Evolutionary conservation across 1,284 basidiomycete species (phyloP).

Genomic region (Ceratobasidium sp.): DNA sequence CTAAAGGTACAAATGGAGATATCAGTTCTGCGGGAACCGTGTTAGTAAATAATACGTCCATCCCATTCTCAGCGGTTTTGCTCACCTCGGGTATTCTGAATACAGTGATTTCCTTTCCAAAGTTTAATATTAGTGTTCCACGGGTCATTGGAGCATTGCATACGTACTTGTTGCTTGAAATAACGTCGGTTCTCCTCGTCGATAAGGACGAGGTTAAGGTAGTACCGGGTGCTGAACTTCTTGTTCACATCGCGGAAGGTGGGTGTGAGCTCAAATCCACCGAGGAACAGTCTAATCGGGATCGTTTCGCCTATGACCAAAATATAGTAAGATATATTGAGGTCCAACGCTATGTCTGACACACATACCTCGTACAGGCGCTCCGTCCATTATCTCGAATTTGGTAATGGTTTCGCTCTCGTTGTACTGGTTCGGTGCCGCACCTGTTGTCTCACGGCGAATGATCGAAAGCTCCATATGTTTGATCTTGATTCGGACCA

Average conservation of each 20-base stretch:
- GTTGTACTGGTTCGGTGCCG: constrained; percentile 98
- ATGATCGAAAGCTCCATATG: constrained; percentile 99
- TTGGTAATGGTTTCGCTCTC: constrained; percentile 99
- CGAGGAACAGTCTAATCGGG: constrained; percentile 96
- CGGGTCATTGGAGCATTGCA: neutral
- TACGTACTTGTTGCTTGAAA: constrained; percentile 85
- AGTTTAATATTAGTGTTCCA: constrained; percentile 19
- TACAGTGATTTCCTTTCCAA: constrained; percentile 54
- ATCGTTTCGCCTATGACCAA: constrained; percentile 86
- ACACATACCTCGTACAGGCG: constrained; percentile 83
- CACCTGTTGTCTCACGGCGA: constrained; percentile 94
- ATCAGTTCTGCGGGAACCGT: neutral
- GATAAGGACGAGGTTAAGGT: constrained; percentile 95
- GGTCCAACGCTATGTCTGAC: neutral
- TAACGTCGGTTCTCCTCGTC: constrained; percentile 98
- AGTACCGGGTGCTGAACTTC: constrained; percentile 97
- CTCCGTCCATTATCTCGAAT: constrained; percentile 99
- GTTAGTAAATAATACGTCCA: neutral
- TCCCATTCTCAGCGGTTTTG: neutral
- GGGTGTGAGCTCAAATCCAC: constrained; percentile 97
- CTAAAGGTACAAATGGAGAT: neutral
- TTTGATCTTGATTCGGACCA: constrained; percentile 99
- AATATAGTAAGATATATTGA: constrained; percentile 21
- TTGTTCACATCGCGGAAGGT: constrained; percentile 99
- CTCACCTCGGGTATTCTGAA: constrained; percentile 57